These are phyloP conservation scores for Cunninghamia lanceolata DNA, from an alignment of 75 land plant genomes.

Conservation along the genomic window DNA sequence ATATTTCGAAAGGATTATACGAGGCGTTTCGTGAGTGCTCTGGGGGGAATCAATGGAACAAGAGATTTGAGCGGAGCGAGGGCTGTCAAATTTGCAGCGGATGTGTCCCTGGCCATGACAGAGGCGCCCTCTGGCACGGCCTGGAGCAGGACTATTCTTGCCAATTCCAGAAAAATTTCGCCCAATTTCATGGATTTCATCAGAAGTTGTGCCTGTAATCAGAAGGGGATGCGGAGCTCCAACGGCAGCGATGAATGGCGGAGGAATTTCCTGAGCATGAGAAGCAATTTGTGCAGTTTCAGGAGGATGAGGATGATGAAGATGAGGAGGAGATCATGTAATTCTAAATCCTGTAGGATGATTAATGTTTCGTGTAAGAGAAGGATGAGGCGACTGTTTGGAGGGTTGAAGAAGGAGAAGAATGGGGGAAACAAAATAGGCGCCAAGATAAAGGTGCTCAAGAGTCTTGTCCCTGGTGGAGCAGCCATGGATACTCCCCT, in stretches of 20 bases:
- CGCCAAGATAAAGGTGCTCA: not conserved
- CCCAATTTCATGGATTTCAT: not conserved
- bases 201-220: not conserved
- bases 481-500: not conserved
- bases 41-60: not conserved
- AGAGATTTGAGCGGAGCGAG: not conserved
- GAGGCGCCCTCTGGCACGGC: not conserved
- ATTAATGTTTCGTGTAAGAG: not conserved
- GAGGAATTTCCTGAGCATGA: not conserved
- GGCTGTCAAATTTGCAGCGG: not conserved
- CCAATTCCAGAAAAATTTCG: not conserved
- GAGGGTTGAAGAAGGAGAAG: not conserved
- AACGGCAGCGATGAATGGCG: not conserved
- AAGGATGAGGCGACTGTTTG: not conserved
- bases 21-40: not conserved
- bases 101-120: slow-evolving; percentile 5
- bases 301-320: not conserved
- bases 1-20: not conserved
- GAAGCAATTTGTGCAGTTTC: not conserved
- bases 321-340: too few species aligned
- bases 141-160: not conserved
- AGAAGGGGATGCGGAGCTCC: not conserved
- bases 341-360: not conserved
- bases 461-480: not conserved
- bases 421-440: not conserved